Evolutionary conservation across 2,329 filamentous ascomycete genomes (phyloP), one percentile per base, ranked within the genome.

Genomic region (Pseudogymnoascus sp.): DNA sequence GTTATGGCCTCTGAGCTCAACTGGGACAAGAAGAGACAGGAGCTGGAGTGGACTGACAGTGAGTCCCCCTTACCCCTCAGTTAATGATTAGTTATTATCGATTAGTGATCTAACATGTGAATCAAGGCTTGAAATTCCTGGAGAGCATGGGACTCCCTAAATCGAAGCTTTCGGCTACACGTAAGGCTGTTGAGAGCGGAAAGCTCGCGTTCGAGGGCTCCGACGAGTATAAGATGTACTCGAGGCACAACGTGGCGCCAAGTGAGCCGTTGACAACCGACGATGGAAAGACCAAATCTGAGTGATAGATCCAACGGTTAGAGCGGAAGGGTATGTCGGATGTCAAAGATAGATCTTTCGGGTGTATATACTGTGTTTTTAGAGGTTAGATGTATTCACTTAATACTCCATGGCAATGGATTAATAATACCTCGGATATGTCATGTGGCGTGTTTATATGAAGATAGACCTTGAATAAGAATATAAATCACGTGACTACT

Each of bases 1-100:
- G 81, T 96, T 64, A 96, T 96, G 91, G 81, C 79, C 40, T 85
- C 90, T 71, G 91, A 96, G 78, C 79, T 96, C 64, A 81, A 85
- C 64, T 96, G 91, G 91, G 84, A 86, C 70, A 77, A 75, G 65
- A 80, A 80, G 67, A 80, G 91, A 65, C 87, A 90, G 76, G 88
- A 91, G 5, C 69, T 81, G n/a, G 91, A 96, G 75, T 96, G 91
- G 90, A 88, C 81, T 71, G 86, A 93, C 63, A 83, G 33, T 59
- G 31, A 52, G 45, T 55, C 63, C 60, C 59, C 45, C 45, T 35
- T 59, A 45, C 41, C 37, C 43, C 58, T 63, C 41, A 59, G 43
- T 11, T 38, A 18, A 61, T 23, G 60, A 12, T 55, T n/a, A 37
- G 25, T 21, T 25, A 18, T 18, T 35, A 52, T 55, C 18, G n/a